Evolutionary conservation across 1,284 basidiomycete genomes (phyloP).

Genomic region (Sporisorium graminicola): DNA sequence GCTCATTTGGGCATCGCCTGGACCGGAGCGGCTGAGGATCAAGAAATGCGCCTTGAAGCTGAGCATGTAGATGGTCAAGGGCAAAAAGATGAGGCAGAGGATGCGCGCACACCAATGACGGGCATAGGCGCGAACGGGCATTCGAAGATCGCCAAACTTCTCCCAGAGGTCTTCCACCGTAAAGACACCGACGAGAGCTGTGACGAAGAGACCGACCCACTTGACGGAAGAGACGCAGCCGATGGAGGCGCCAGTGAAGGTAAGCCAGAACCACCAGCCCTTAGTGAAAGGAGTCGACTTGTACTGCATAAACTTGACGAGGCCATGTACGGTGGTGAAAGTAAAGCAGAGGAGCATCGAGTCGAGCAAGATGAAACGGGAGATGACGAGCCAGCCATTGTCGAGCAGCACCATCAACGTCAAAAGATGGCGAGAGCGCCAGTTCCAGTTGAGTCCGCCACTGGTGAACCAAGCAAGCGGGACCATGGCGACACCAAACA

Average conservation of each 20-base stretch:
- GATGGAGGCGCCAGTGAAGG: constrained; percentile 89
- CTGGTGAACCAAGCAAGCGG: constrained; percentile 96
- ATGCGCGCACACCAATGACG: constrained; percentile 92
- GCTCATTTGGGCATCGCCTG: constrained; percentile 98
- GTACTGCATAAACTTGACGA: constrained; percentile 95
- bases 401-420: constrained; percentile 91
- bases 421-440: constrained; percentile 88
- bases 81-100: constrained; percentile 86
- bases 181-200: constrained; percentile 91
- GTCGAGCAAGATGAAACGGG: constrained; percentile 95
- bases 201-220: constrained; percentile 95
- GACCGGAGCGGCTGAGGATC: constrained; percentile 91
- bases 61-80: constrained; percentile 89
- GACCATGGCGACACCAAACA: constrained; percentile 93
- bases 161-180: constrained; percentile 98
- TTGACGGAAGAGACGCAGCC: constrained; percentile 97
- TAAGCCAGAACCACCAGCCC: constrained; percentile 97
- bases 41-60: constrained; percentile 97
- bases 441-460: constrained; percentile 92
- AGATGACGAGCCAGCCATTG: constrained; percentile 95
- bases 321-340: constrained; percentile 92
- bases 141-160: constrained; percentile 94
- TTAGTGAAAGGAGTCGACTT: constrained; percentile 87
- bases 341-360: constrained; percentile 99
- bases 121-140: constrained; percentile 86